Evolutionary conservation across 371 early-diverging fungal species (phyloP).

Genomic region (Mortierella sp.): DNA sequence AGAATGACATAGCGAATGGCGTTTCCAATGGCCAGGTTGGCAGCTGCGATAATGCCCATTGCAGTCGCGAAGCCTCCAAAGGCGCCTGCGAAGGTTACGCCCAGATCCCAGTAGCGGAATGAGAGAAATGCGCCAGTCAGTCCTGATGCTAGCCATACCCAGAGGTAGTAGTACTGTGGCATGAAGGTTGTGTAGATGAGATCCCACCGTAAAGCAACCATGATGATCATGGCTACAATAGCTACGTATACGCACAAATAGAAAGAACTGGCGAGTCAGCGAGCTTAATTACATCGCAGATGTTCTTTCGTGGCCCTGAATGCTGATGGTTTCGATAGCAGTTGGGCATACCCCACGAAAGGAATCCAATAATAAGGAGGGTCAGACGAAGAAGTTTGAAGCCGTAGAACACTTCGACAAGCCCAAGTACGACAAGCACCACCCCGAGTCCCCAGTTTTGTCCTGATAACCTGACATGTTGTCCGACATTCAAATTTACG

Average conservation of each 20-base stretch:
- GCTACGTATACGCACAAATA: too few relatives aligned
- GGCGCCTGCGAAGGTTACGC: constrained; percentile 45
- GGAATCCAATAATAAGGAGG: constrained; percentile 48
- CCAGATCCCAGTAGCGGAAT: constrained; percentile 51
- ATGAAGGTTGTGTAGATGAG: constrained; percentile 35
- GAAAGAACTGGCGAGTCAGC: too few relatives aligned
- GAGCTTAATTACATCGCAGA: too few relatives aligned
- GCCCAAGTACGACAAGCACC: constrained; percentile 36
- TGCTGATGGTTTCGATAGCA: too few relatives aligned
- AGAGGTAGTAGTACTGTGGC: constrained; percentile 33
- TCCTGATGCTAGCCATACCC: constrained; percentile 46
- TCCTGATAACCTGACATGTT: constrained; percentile 14
- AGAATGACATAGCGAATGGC: constrained; percentile 46
- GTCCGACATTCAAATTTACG: constrained; percentile 27
- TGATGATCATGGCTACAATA: constrained; percentile 37
- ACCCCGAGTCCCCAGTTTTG: constrained; percentile 38
- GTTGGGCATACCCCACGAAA: constrained; percentile 40
- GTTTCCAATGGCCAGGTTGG: constrained; percentile 31
- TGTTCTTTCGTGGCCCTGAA: too few relatives aligned
- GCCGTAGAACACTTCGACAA: constrained; percentile 53
- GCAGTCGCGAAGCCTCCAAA: constrained; percentile 51
- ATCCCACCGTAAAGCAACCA: constrained; percentile 51
- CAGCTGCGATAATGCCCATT: constrained; percentile 47
- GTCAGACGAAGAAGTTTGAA: constrained; percentile 54
- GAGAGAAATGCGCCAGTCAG: constrained; percentile 30